Base-by-base conservation (phyloP, 495 filamentous ascomycete species). In the Neurospora sp. region DNA sequence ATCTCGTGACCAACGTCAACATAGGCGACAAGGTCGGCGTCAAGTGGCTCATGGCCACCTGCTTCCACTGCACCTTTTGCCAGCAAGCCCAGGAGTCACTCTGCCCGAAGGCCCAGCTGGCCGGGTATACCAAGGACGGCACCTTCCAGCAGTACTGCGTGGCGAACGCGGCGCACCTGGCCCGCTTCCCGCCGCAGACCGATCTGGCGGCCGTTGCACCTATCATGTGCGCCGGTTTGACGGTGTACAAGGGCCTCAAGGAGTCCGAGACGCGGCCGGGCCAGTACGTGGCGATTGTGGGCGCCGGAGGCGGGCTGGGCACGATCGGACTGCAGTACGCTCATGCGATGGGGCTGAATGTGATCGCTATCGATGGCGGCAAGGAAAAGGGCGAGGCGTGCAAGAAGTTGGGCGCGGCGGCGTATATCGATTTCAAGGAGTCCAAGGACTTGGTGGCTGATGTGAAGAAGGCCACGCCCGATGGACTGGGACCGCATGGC, bases 81-180 rank as follows among this genome's bases (percentile, higher is more conserved):
- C 88, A 89, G 79, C 84, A 88, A 73, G 80, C 86, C 20, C 77
- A 83, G 72, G 81, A 96, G 78, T 88, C 92, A 14, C 89, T 96
- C 3, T 97, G 94, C 83, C 78, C 87, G 1, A 76, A 91, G 44
- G 89, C 92, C 27, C 78, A 85, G 35, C 88, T 96, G 42, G 94
- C 92, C 4, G 94, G 94, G 40, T 97, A 97, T 82, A 95, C 92
- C 1, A 92, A 94, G 59, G 92, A 97, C 81, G 94, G 94, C 40
- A 89, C 90, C 69, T 97, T 97, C 86, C 94, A 97, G 83, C 89
- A 97, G 83, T 97, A 97, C 82, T 86, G 87, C 79, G 89, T 96
- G 74, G 94, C 86, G 41, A 94, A 96, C 81, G 93, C 93, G 3
- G 86, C 89, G 23, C 91, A 94, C 78, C 88, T 92, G 9, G 91